Evolutionary conservation across 2,329 filamentous ascomycete species (phyloP).

Genomic region (Pseudogymnoascus sp.): DNA sequence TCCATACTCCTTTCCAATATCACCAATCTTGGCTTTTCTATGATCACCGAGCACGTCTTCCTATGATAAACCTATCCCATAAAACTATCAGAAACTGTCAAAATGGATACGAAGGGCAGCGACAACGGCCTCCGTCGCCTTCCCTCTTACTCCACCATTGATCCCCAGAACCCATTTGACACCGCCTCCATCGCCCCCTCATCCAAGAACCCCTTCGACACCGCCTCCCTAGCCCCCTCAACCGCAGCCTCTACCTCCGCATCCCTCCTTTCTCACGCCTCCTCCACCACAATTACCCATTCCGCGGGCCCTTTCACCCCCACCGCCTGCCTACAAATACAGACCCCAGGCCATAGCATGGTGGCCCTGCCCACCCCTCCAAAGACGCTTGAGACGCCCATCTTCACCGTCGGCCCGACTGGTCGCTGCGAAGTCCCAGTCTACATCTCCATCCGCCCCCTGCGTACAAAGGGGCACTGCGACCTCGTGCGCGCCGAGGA

Average conservation of each 20-base stretch:
- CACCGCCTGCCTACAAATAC: slow-evolving; percentile 40
- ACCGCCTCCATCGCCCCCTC: neutral
- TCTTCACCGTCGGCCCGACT: slow-evolving; percentile 34
- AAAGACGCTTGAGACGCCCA: slow-evolving; percentile 32
- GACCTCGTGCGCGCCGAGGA: slow-evolving; percentile 38
- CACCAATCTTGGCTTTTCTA: neutral
- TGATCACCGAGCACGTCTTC: neutral
- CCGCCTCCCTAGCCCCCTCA: neutral
- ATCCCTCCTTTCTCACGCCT: neutral
- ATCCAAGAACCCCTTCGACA: slow-evolving; percentile 1
- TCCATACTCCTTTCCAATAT: neutral
- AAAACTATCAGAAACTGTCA: neutral
- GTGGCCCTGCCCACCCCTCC: slow-evolving; percentile 35
- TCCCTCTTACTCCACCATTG: neutral
- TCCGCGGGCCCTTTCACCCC: slow-evolving; percentile 30
- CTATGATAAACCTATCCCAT: neutral
- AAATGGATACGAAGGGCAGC: neutral
- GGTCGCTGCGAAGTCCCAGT: slow-evolving; percentile 30
- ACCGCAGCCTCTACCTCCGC: neutral
- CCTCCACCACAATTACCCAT: slow-evolving; percentile 9
- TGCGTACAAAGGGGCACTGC: slow-evolving; percentile 38
- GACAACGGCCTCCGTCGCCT: neutral
- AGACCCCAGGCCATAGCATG: slow-evolving; percentile 36
- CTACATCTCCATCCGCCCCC: slow-evolving; percentile 44
- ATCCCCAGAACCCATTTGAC: neutral